These are phyloP conservation scores for Suillus paluster DNA, from an alignment of 768 basidiomycete species.

Conservation along the genomic window DNA sequence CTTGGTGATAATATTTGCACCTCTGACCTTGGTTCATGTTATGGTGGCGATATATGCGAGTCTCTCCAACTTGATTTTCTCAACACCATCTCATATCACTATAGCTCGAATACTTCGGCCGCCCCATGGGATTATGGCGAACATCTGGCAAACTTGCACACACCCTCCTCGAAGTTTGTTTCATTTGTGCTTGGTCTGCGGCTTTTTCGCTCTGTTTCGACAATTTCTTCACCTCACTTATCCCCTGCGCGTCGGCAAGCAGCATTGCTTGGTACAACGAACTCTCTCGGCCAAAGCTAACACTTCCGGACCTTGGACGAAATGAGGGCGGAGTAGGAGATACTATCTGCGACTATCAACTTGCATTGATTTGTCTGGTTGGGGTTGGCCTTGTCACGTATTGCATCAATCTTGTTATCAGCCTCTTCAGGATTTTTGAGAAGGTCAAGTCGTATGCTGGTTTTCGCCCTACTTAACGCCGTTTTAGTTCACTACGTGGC, in stretches of 20 bases:
- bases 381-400: slow-evolving; percentile 79
- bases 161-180: slow-evolving; percentile 85
- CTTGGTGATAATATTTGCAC: slow-evolving; percentile 85
- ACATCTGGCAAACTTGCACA: slow-evolving; percentile 87
- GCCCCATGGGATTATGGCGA: slow-evolving; percentile 90
- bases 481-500: not conserved
- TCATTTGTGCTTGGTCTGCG: slow-evolving; percentile 94
- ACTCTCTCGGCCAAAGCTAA: slow-evolving; percentile 49
- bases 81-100: slow-evolving; percentile 20
- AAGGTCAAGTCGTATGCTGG: slow-evolving; percentile 79
- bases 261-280: slow-evolving; percentile 76
- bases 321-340: slow-evolving; percentile 54
- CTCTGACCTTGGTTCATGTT: slow-evolving; percentile 83
- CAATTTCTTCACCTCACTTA: slow-evolving; percentile 87
- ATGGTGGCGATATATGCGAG: slow-evolving; percentile 85
- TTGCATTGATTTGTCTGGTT: slow-evolving; percentile 78
- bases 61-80: slow-evolving; percentile 15
- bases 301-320: slow-evolving; percentile 38
- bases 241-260: slow-evolving; percentile 71
- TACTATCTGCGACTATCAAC: slow-evolving; percentile 72
- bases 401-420: slow-evolving; percentile 84
- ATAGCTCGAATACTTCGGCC: slow-evolving; percentile 91
- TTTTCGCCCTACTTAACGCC: slow-evolving; percentile 21
- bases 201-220: slow-evolving; percentile 88
- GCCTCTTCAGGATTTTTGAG: slow-evolving; percentile 85